Evolutionary conservation across 2,329 filamentous ascomycete genomes (phyloP), one percentile per base, ranked within the genome.

Genomic region (Calonectria multiphialidica): DNA sequence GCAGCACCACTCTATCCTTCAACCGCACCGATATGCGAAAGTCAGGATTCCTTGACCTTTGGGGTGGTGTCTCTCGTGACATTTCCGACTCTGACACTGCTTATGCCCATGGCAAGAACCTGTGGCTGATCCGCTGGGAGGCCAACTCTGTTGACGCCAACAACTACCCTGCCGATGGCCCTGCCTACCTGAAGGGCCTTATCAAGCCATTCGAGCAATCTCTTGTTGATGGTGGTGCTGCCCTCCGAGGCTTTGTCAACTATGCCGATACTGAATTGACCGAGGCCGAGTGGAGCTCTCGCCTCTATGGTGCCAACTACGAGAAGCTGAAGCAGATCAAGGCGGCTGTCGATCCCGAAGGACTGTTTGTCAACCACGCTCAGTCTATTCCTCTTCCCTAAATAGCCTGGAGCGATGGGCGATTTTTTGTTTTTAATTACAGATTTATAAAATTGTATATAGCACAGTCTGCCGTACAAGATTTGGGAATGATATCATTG

Each of bases 211-310:
- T 79, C 4, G 77, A 79, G 55, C 42, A 76, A 1, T 30, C 77
- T 6, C 25, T 79, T 28, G 49, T 62, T 7, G 72, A 77, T 45
- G 44, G 49, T 12, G 77, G 77, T 3, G 69, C 75, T 33, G 23
- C 72, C 2, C 76, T 79, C 18, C 77, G 77, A 2, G 77, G 77
- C 0, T 79, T 79, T 5, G 75, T 79, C 44, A 79, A 79, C 75
- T 79, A 79, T 62, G 77, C 77, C 10, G 77, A 79, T 21, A 74
- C 75, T 1, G 77, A 79, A 45, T 66, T 79, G 13, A 75, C 40
- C 4, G 72, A 77, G 33, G 10, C 63, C 25, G 77, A 79, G 16
- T 78, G 76, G 77, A 78, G 74, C 15, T 78, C 77, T 13, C 77
- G 77, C 33, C 68, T 78, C 0, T 78, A 79, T 28, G 77, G 64